Percentiles rank a stretch among this genome's conserved stretches.
phyloP scores from a whole-genome alignment of 257 asterid species.

The Scutellaria barbata region DNA sequence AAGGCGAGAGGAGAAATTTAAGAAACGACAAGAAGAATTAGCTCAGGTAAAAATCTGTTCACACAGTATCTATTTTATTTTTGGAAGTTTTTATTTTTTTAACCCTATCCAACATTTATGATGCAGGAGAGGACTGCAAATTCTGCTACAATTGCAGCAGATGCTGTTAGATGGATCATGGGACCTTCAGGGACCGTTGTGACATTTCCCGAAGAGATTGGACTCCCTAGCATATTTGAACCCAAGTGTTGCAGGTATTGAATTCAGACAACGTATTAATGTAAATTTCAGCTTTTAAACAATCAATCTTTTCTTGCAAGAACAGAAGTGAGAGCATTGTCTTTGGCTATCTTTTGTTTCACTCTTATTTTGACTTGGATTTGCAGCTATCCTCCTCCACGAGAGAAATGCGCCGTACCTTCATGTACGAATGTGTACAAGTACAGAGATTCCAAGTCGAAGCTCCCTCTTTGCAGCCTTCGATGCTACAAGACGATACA shows the following conservation, averaged over 20 bases:
- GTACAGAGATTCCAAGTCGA: conserved; percentile 75
- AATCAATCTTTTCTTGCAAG: no score
- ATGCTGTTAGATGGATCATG: conserved; percentile 76
- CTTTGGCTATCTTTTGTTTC: no score
- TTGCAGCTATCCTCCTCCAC: conserved; percentile 77
- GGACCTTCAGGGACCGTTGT: conserved; percentile 87
- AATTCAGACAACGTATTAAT: not conserved
- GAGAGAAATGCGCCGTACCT: conserved; percentile 82
- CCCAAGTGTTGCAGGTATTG: conserved; percentile 68
- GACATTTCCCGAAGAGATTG: conserved; percentile 76
- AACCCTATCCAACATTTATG: not conserved
- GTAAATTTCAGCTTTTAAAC: no score
- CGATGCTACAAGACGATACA: conserved; percentile 73
- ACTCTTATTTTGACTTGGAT: conserved; percentile 30
- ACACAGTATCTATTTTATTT: not conserved
- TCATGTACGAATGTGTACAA: conserved; percentile 73
- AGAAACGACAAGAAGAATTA: conserved; percentile 61
- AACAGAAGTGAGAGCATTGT: not conserved
- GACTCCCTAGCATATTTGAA: conserved; percentile 83
- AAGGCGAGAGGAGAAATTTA: conserved; percentile 71
- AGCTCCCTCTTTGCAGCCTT: conserved; percentile 85
- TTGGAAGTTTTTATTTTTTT: conserved; percentile 3
- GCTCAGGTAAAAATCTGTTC: conserved; percentile 56
- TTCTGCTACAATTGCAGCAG: conserved; percentile 45
- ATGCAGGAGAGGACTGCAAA: conserved; percentile 68